A percentile compares a stretch with the other conserved stretches of the same genome.
These are phyloP conservation scores for Suillus placidus DNA, from an alignment of 768 basidiomycete genomes.

Conservation along the genomic window DNA sequence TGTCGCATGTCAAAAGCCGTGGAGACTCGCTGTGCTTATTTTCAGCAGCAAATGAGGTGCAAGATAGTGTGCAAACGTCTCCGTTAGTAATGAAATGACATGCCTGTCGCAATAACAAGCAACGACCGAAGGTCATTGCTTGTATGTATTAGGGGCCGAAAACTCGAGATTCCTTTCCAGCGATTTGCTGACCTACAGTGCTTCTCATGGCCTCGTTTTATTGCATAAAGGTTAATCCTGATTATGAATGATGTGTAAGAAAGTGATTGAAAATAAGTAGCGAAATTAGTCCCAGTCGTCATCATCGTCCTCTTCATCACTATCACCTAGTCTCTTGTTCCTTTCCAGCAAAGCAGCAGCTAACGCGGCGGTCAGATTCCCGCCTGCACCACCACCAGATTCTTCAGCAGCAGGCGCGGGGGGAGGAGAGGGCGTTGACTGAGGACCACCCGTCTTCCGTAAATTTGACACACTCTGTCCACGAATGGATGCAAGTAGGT, in stretches of 20 bases:
- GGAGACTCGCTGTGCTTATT: too few relatives aligned
- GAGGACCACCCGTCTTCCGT: conserved; percentile 48
- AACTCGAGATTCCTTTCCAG: neutral
- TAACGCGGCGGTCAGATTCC: conserved; percentile 79
- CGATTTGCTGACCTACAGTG: neutral
- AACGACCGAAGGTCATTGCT: too few relatives aligned
- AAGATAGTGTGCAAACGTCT: too few relatives aligned
- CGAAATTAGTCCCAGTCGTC: conserved; percentile 58
- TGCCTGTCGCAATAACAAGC: too few relatives aligned
- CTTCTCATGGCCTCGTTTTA: neutral
- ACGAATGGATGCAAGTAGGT: conserved; percentile 79
- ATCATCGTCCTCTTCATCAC: conserved; percentile 78
- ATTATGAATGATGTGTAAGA: conserved; percentile 15
- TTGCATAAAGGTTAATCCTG: conserved; percentile 14
- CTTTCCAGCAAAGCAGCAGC: conserved; percentile 81
- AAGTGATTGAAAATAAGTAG: conserved; percentile 5
- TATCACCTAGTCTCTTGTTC: conserved; percentile 87
- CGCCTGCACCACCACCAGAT: conserved; percentile 50
- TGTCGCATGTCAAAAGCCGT: too few relatives aligned
- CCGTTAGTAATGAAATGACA: too few relatives aligned
- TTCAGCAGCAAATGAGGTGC: too few relatives aligned
- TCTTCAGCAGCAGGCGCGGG: conserved; percentile 36
- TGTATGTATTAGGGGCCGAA: neutral
- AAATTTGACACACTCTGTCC: conserved; percentile 76
- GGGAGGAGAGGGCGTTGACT: conserved; percentile 39